A percentile compares a stretch with the other conserved stretches of the same genome.
These are phyloP conservation scores for Edaphochlamys debaryana DNA, from an alignment of 139 green algal species.

Conservation along the genomic window DNA sequence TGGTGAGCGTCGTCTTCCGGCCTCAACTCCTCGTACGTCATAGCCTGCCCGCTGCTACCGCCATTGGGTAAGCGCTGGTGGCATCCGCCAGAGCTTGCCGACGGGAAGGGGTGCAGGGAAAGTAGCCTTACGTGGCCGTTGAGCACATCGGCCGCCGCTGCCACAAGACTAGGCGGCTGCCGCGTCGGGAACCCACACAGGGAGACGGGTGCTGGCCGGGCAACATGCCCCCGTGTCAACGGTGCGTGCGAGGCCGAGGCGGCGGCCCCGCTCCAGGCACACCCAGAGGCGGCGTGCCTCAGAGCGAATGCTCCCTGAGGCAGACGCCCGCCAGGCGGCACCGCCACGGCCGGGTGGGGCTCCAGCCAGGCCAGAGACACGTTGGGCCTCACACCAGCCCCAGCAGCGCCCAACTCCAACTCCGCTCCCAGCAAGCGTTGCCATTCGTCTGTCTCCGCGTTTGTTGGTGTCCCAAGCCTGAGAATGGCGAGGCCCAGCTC, in stretches of 20 bases:
- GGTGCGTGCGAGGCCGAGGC: not conserved
- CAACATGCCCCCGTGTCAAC: not conserved
- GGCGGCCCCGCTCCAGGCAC: no score
- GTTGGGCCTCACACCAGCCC: not conserved
- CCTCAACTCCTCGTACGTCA: not conserved
- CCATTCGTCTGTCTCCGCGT: not conserved
- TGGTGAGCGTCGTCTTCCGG: not conserved
- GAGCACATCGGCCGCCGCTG: not conserved
- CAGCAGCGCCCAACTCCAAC: no score
- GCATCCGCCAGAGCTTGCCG: no score
- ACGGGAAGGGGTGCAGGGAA: slow-evolving; percentile 23
- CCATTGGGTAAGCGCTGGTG: not conserved
- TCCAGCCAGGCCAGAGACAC: slow-evolving; percentile 28
- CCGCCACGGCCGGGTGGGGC: not conserved
- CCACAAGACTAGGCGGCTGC: not conserved
- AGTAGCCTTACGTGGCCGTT: slow-evolving; percentile 9
- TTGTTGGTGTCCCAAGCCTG: not conserved
- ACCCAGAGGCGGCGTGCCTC: not conserved
- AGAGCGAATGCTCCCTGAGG: slow-evolving; percentile 16
- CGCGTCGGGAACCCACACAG: slow-evolving; percentile 22
- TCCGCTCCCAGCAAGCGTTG: not conserved
- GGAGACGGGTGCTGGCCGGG: not conserved
- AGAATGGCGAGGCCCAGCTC: not conserved
- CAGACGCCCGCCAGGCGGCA: not conserved
- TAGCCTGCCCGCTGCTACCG: not conserved